Evolutionary conservation across 306 rosid species (phyloP).

Genomic region (Prinsepia uniflora): DNA sequence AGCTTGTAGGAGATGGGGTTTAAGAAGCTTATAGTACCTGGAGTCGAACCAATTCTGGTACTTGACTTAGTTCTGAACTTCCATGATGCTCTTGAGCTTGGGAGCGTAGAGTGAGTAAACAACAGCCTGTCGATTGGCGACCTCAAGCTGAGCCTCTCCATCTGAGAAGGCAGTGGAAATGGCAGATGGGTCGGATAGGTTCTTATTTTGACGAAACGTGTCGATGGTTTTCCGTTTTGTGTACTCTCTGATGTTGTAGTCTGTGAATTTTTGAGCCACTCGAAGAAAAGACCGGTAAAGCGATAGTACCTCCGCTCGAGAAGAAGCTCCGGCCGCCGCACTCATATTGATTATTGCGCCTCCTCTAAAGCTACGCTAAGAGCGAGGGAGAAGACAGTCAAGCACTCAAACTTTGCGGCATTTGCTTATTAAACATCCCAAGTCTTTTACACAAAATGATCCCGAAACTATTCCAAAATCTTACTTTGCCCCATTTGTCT

Average conservation of each 20-base stretch:
- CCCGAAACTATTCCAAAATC: no score
- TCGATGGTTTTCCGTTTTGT: conserved; percentile 49
- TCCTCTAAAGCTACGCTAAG: neutral
- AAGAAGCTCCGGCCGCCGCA: conserved; percentile 14
- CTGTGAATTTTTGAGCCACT: conserved; percentile 41
- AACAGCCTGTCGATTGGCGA: conserved; percentile 43
- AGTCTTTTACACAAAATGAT: no score
- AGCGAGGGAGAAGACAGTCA: neutral
- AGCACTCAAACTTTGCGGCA: no score
- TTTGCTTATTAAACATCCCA: no score
- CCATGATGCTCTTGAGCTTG: conserved; percentile 52
- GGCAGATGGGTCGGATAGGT: conserved; percentile 37
- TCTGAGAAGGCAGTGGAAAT: conserved; percentile 37
- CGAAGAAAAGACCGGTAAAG: conserved; percentile 50
- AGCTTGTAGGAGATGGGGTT: neutral
- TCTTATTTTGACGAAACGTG: conserved; percentile 44
- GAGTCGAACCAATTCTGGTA: neutral
- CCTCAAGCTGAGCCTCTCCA: conserved; percentile 42
- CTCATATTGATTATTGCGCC: neutral
- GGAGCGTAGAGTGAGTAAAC: conserved; percentile 58
- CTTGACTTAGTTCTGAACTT: conserved; percentile 1
- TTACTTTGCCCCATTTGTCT: no score
- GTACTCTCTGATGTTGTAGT: conserved; percentile 64
- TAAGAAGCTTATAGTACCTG: neutral
- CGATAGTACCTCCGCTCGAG: conserved; percentile 29